Percentiles rank a stretch among this genome's conserved stretches.
Evolutionary conservation across 257 asterid genomes (phyloP).

Genomic region (Prunella vulgaris): DNA sequence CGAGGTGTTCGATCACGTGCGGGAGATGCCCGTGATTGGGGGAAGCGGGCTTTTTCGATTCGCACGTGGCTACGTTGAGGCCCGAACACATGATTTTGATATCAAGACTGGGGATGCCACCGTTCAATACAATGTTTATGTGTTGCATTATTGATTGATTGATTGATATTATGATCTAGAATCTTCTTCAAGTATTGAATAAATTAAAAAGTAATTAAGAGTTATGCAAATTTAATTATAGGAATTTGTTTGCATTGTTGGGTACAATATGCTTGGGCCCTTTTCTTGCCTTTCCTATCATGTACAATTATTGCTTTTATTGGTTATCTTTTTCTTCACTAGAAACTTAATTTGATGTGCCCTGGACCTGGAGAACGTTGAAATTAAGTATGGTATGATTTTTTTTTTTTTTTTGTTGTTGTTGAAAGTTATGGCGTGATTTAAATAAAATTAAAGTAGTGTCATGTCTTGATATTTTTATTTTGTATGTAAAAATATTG

Average conservation of each 20-base stretch:
- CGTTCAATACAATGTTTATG: conserved; percentile 51
- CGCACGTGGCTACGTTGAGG: conserved; percentile 57
- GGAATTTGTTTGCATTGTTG: not conserved
- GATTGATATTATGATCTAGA: too few relatives aligned
- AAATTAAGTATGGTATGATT: not conserved
- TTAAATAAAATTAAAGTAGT: too few relatives aligned
- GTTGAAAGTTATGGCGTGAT: not conserved
- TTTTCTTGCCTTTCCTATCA: too few relatives aligned
- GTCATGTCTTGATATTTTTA: too few relatives aligned
- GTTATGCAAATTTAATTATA: not conserved
- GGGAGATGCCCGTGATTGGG: conserved; percentile 72
- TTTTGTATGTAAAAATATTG: not conserved
- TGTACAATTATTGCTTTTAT: not conserved
- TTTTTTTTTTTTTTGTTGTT: too few relatives aligned
- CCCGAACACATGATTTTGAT: conserved; percentile 42
- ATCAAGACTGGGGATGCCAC: conserved; percentile 48
- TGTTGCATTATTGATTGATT: conserved; percentile 51
- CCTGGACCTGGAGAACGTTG: not conserved
- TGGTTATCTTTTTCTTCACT: not conserved
- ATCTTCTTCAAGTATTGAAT: too few relatives aligned
- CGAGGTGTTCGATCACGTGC: conserved; percentile 27
- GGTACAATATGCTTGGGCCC: not conserved
- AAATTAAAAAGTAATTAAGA: too few relatives aligned
- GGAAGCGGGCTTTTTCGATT: conserved; percentile 71
- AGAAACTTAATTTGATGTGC: not conserved